Percentiles rank a stretch among this genome's conserved stretches.
Conservation (phyloP, 495 filamentous ascomycete species). For the Podospora pseudoanserina region DNA sequence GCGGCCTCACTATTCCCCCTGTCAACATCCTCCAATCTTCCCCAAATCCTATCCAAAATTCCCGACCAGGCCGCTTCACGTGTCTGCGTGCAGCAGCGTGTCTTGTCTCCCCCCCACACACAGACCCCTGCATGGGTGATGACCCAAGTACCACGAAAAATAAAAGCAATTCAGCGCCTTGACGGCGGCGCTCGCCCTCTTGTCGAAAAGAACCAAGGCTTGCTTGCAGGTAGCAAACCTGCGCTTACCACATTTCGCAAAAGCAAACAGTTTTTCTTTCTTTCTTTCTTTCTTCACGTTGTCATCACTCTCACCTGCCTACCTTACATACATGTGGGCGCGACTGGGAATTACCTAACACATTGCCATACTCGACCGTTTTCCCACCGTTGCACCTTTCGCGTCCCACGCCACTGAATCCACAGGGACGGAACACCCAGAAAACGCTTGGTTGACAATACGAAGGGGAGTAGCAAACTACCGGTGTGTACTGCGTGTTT, state of each 20-base stretch:
- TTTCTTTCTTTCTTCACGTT: neutral
- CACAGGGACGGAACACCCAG: neutral
- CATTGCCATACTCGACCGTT: neutral
- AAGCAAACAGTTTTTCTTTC: conserved; percentile 1
- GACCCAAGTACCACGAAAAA: conserved; percentile 12
- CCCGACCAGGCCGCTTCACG: conserved; percentile 21
- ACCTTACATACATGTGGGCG: neutral
- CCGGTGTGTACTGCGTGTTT: neutral
- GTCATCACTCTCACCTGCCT: neutral
- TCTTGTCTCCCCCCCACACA: conserved; percentile 28
- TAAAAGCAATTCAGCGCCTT: neutral
- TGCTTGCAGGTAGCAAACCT: conserved; percentile 12
- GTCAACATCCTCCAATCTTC: conserved; percentile 8
- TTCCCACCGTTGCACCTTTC: neutral
- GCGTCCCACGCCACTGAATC: neutral
- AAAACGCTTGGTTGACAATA: neutral
- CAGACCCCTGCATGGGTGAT: conserved; percentile 24
- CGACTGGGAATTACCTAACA: neutral
- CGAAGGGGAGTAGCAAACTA: neutral
- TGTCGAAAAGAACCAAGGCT: neutral
- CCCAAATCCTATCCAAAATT: conserved; percentile 18
- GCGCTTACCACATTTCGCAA: neutral
- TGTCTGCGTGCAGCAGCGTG: conserved; percentile 30
- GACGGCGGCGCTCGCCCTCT: neutral
- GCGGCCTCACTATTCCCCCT: neutral